phyloP scores from a whole-genome alignment of 2,329 filamentous ascomycete species.

The Phyllosticta citrichinensis region DNA sequence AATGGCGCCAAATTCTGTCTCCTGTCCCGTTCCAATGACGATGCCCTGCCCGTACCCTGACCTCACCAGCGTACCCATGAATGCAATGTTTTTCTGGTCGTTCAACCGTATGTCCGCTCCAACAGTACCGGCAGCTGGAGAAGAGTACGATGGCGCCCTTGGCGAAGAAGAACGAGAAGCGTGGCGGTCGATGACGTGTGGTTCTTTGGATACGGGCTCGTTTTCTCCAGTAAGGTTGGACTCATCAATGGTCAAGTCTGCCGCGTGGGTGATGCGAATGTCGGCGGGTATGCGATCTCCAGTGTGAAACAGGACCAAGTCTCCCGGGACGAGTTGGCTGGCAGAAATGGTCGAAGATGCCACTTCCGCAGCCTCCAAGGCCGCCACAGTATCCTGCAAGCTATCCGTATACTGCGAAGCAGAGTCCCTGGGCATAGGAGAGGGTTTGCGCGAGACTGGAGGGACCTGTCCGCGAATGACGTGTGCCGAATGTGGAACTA shows the following conservation, averaged over 20 bases:
- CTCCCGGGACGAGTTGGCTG: constrained; percentile 77
- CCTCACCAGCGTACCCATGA: constrained; percentile 94
- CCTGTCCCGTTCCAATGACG: constrained; percentile 89
- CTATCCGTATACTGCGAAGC: constrained; percentile 18
- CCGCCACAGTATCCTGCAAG: constrained; percentile 46
- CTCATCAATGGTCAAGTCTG: constrained; percentile 87
- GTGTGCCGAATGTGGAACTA: constrained; percentile 93
- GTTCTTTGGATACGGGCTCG: constrained; percentile 73
- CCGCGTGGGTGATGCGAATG: constrained; percentile 81
- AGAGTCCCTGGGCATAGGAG: neutral
- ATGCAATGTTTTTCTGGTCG: constrained; percentile 82
- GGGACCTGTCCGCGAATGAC: constrained; percentile 56
- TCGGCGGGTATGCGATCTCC: constrained; percentile 95
- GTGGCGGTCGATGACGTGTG: constrained; percentile 45
- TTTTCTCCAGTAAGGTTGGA: constrained; percentile 97
- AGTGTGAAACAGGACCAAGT: constrained; percentile 87
- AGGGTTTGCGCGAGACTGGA: neutral
- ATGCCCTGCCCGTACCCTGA: constrained; percentile 93
- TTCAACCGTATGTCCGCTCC: constrained; percentile 59
- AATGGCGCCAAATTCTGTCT: constrained; percentile 93
- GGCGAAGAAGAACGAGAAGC: constrained; percentile 21
- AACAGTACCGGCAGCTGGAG: constrained; percentile 47
- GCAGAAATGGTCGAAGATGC: constrained; percentile 80
- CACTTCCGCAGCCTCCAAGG: constrained; percentile 57
- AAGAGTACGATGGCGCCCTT: constrained; percentile 48